phyloP scores from a whole-genome alignment of 2,329 filamentous ascomycete genomes.

The Lasiodiplodia sp. region DNA sequence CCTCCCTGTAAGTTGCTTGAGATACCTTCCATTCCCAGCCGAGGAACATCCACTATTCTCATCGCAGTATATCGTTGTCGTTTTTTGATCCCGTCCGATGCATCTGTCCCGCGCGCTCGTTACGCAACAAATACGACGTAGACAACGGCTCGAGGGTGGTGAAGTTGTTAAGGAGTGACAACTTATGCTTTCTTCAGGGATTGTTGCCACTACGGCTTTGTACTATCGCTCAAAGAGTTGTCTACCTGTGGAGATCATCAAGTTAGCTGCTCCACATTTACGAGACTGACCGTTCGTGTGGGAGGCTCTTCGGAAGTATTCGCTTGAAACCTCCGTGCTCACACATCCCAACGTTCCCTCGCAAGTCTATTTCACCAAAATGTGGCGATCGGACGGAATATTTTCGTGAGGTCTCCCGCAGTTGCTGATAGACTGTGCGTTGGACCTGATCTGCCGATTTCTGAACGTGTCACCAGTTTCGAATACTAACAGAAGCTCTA shows the following conservation, averaged over 20 bases:
- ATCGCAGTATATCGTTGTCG: too few relatives aligned
- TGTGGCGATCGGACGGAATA: background rate
- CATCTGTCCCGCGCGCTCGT: background rate
- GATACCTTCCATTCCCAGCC: too few relatives aligned
- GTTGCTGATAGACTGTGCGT: background rate
- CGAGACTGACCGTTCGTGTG: background rate
- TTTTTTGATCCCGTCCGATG: too few relatives aligned
- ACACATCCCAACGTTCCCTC: background rate
- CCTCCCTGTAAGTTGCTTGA: too few relatives aligned
- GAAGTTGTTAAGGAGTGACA: background rate
- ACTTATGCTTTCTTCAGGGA: background rate
- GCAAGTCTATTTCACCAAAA: background rate
- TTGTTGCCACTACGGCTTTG: background rate
- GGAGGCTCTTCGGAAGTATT: background rate
- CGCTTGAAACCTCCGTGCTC: background rate
- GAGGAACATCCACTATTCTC: too few relatives aligned
- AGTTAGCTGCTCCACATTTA: background rate
- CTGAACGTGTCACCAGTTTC: background rate
- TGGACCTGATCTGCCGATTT: background rate
- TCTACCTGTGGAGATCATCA: background rate
- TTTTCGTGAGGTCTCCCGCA: too few relatives aligned
- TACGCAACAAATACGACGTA: background rate
- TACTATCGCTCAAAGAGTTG: background rate
- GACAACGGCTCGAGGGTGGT: background rate
- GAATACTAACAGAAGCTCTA: background rate